These are phyloP conservation scores for Pleurotus ostreatus DNA, from an alignment of 768 basidiomycete species.

Conservation along the genomic window DNA sequence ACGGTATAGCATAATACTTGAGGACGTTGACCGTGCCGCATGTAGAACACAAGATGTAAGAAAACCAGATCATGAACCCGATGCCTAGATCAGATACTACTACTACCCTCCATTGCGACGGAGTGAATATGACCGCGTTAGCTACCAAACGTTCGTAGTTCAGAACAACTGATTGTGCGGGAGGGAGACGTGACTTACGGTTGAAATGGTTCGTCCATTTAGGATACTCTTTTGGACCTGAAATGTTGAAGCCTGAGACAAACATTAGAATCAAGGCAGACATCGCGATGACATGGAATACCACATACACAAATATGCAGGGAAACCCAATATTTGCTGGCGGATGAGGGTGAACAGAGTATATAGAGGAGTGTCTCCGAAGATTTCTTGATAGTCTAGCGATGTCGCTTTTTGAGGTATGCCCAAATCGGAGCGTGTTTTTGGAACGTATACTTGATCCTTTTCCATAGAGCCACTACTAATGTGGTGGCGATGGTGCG, in stretches of 20 bases:
- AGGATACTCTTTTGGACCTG: constrained; percentile 31
- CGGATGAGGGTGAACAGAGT: constrained; percentile 34
- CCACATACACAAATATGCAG: constrained; percentile 36
- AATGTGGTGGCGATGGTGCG: constrained; percentile 17
- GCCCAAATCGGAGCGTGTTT: constrained; percentile 30
- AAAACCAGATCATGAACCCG: background rate
- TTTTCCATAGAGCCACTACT: constrained; percentile 11
- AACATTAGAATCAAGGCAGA: constrained; percentile 15
- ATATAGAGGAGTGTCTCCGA: constrained; percentile 40
- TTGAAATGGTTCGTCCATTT: constrained; percentile 40
- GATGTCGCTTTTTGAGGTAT: constrained; percentile 17
- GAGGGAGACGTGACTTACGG: constrained; percentile 13
- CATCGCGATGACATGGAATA: background rate
- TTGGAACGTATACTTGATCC: constrained; percentile 14
- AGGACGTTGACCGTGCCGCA: background rate
- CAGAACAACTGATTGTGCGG: background rate
- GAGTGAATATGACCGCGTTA: background rate
- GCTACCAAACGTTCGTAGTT: background rate
- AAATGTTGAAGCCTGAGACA: constrained; percentile 30
- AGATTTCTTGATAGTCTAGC: constrained; percentile 31
- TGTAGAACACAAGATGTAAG: background rate
- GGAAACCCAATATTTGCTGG: constrained; percentile 39
- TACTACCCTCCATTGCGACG: background rate
- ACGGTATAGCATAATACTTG: background rate
- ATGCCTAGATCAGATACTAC: background rate